A percentile compares a stretch with the other conserved stretches of the same genome.
These are phyloP conservation scores for Babjeviella inositovora DNA, from an alignment of 805 yeast species.

Conservation along the genomic window DNA sequence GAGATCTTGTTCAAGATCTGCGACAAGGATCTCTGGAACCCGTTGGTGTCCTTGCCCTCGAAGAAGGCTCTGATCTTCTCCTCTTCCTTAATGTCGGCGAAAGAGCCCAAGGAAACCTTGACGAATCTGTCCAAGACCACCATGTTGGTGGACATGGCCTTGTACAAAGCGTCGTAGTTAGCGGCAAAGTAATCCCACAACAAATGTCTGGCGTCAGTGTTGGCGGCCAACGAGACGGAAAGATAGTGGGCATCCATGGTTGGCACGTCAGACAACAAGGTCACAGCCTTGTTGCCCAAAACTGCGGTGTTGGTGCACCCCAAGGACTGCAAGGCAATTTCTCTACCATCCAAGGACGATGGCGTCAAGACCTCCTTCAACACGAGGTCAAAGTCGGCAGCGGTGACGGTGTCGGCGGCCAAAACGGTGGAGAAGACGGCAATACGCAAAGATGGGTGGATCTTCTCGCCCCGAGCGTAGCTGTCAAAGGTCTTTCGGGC, in stretches of 20 bases:
- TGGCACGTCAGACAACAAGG: slow-evolving; percentile 24
- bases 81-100: slow-evolving; percentile 15
- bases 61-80: slow-evolving; percentile 12
- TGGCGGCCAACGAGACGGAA: slow-evolving; percentile 26
- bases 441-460: slow-evolving; percentile 26
- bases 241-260: slow-evolving; percentile 45
- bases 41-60: slow-evolving; percentile 13
- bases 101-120: slow-evolving; percentile 11
- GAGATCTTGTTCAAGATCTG: no score
- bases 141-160: slow-evolving; percentile 28
- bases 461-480: slow-evolving; percentile 8
- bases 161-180: slow-evolving; percentile 27
- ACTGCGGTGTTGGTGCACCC: slow-evolving; percentile 24
- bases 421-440: slow-evolving; percentile 26
- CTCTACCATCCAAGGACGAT: slow-evolving; percentile 38
- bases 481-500: slow-evolving; percentile 13
- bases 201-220: slow-evolving; percentile 19
- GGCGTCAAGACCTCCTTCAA: slow-evolving; percentile 32
- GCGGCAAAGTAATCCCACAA: slow-evolving; percentile 33
- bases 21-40: no score
- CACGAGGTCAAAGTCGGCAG: slow-evolving; percentile 19
- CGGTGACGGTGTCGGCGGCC: slow-evolving; percentile 13
- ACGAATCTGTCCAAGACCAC: slow-evolving; percentile 32
- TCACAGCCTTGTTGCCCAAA: slow-evolving; percentile 20
- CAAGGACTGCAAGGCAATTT: slow-evolving; percentile 37